Base-by-base conservation (phyloP, 2,329 filamentous ascomycete genomes). In the Monosporascus sp. region DNA sequence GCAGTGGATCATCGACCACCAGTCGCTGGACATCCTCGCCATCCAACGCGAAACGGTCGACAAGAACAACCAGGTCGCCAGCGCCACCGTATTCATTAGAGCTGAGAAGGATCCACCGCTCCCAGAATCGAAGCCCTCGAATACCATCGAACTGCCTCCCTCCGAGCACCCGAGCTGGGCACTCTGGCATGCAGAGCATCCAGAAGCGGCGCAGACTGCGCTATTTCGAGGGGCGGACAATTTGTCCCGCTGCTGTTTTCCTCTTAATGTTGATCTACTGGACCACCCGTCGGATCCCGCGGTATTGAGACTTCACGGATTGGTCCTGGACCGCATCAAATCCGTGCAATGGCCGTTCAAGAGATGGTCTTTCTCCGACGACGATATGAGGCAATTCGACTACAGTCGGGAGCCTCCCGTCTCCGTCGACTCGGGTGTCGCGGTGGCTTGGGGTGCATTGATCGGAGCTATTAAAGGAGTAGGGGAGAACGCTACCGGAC, bases 291-390 rank as follows among this genome's bases (percentile, higher is more conserved):
- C 15, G 20, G 44, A 51, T 20, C 46, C 50, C 17, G 17, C 25
- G 8, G 20, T 39, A 18, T 37, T 51, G 7, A 25, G 18, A 8
- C 41, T 51, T 7, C 49, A 31, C 24, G 49, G 49, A 27, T 14
- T 46, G 3, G 17, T 47, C 9, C 31, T 51, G n/a, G 43, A 51
- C n/a, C 35, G 15, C 15, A 27, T 51, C 15, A 51, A 35, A 18
- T 37, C 27, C 9, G 49, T 51, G 20, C 49, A 51, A 24, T 51
- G 49, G 49, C 39, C 49, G 8, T 51, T 51, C 43, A 51, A 51
- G 15, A 41, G 49, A 27, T 51, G 49, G 49, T 47, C 35, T 24
- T 51, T 46, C 17, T 22, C 35, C 11, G 49, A 47, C 18, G 25
- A 27, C 43, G 49, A 51, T 37, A 51, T 51, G 9, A 41, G 49